Evolutionary conservation across 2,329 filamentous ascomycete genomes (phyloP).

Genomic region (Pleomassaria siparia): DNA sequence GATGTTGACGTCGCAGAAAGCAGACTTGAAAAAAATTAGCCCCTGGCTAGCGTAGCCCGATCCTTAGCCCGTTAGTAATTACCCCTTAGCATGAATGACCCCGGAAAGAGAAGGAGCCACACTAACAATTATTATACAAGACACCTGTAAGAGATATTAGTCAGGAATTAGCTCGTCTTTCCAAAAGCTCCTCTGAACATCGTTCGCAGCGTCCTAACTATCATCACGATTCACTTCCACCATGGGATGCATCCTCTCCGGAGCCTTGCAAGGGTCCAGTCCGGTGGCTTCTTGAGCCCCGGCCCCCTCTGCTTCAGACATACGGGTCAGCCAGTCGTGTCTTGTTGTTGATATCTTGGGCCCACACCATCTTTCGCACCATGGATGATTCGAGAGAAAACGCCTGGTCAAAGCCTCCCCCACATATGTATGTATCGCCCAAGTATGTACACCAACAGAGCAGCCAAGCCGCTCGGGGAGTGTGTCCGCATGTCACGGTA

Average conservation of each 20-base stretch:
- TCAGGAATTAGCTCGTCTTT: not conserved
- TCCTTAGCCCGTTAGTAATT: not conserved
- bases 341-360: not conserved
- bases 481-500: slow-evolving; percentile 2
- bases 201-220: not conserved
- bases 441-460: slow-evolving; percentile 4
- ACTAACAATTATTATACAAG: too few species aligned
- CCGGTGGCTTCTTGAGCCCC: slow-evolving; percentile 3
- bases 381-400: slow-evolving; percentile 8
- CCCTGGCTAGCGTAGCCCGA: not conserved
- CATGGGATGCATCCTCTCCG: not conserved
- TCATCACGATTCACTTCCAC: not conserved
- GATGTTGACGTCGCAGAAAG: not conserved
- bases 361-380: slow-evolving; percentile 5
- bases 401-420: slow-evolving; percentile 8
- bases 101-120: not conserved
- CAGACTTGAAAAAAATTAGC: slow-evolving; percentile 2
- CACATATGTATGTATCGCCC: slow-evolving; percentile 11
- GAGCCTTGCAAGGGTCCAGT: slow-evolving; percentile 5
- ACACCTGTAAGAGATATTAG: not conserved
- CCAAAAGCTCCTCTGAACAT: not conserved
- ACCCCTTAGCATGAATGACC: not conserved
- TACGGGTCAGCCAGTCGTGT: slow-evolving; percentile 7
- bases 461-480: slow-evolving; percentile 11
- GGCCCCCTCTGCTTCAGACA: slow-evolving; percentile 5